Evolutionary conservation across 257 asterid genomes (phyloP).

Genomic region (Sherardia arvensis): DNA sequence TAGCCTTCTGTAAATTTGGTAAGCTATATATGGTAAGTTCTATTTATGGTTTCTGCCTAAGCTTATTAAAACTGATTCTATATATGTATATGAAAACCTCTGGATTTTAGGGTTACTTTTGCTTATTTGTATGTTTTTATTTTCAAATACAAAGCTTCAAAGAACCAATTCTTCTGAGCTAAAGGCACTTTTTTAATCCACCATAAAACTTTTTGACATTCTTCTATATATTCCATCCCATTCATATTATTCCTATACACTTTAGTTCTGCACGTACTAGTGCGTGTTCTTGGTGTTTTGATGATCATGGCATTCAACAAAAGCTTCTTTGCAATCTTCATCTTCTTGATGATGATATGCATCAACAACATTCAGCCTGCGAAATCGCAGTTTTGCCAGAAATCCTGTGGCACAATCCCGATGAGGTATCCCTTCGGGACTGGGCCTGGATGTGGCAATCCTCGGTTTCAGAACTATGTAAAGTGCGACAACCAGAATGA

Average conservation of each 20-base stretch:
- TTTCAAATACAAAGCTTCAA: background rate
- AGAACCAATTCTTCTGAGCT: constrained; percentile 3
- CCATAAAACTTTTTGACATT: background rate
- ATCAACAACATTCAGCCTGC: constrained; percentile 18
- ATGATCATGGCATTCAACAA: constrained; percentile 6
- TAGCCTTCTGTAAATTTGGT: background rate
- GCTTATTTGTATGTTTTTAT: background rate
- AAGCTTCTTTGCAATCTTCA: background rate
- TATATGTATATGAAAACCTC: background rate
- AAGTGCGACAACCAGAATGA: constrained; percentile 45
- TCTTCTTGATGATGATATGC: constrained; percentile 15
- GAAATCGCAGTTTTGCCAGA: constrained; percentile 52
- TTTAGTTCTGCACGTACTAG: background rate
- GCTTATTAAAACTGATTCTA: background rate
- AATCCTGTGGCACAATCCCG: constrained; percentile 46
- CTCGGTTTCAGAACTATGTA: constrained; percentile 54
- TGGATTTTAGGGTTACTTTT: background rate
- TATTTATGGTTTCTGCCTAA: background rate
- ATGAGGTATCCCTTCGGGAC: constrained; percentile 69
- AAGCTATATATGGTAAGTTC: background rate
- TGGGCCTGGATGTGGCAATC: constrained; percentile 77
- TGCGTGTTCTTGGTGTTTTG: background rate
- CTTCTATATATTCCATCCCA: background rate
- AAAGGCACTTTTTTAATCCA: background rate
- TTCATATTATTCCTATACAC: background rate